Conservation (phyloP, 1,284 basidiomycete species). For the Phellinidium pouzarii region DNA sequence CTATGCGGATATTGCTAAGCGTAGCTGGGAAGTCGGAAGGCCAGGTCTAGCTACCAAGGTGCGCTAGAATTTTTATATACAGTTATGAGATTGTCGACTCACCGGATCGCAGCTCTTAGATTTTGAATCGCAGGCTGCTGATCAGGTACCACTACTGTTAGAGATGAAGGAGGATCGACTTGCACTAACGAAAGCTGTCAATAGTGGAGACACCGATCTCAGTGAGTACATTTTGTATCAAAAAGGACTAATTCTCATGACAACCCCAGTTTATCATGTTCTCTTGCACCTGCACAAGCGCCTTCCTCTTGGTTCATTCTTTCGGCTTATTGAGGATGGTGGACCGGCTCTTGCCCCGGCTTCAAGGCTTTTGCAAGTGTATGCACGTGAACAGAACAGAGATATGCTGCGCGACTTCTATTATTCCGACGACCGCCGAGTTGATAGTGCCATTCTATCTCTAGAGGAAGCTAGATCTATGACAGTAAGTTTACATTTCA, state of each 20-base stretch:
- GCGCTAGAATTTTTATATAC: slow-evolving; percentile 17
- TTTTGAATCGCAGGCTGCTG: slow-evolving; percentile 81
- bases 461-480: slow-evolving; percentile 74
- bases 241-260: slow-evolving; percentile 3
- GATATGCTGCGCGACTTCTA: slow-evolving; percentile 95
- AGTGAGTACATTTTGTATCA: slow-evolving; percentile 40
- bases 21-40: slow-evolving; percentile 90
- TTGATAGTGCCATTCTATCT: slow-evolving; percentile 83
- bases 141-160: slow-evolving; percentile 89
- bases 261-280: slow-evolving; percentile 76
- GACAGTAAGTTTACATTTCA: slow-evolving; percentile 41
- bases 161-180: slow-evolving; percentile 92
- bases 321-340: slow-evolving; percentile 88
- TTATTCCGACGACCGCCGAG: slow-evolving; percentile 93
- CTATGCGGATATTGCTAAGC: slow-evolving; percentile 91
- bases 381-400: slow-evolving; percentile 83
- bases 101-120: slow-evolving; percentile 69
- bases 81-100: neutral
- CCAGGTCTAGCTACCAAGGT: slow-evolving; percentile 85
- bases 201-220: slow-evolving; percentile 93
- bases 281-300: slow-evolving; percentile 79
- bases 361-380: slow-evolving; percentile 74
- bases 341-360: slow-evolving; percentile 70
- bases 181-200: slow-evolving; percentile 86
- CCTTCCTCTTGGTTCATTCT: slow-evolving; percentile 87